phyloP scores from a whole-genome alignment of 164 flowering plant species.

The Liquidambar formosana region DNA sequence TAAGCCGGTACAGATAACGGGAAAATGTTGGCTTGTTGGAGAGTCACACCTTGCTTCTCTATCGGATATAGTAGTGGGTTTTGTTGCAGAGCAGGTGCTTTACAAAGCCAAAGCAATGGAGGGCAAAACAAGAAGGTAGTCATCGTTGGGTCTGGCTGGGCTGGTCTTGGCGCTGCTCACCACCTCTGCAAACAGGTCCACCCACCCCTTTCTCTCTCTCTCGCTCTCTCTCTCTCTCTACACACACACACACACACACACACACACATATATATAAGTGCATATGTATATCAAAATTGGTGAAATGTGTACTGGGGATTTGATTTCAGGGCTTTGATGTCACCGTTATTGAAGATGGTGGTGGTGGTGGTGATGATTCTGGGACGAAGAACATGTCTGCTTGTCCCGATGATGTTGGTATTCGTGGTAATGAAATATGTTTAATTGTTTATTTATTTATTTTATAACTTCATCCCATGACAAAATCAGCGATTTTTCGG shows the following conservation, averaged over 20 bases:
- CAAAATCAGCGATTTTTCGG: not conserved
- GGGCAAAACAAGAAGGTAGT: constrained; percentile 45
- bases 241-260: no score
- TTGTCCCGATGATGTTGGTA: constrained; percentile 42
- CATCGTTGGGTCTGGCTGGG: constrained; percentile 67
- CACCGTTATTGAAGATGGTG: constrained; percentile 39
- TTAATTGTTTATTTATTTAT: not conserved
- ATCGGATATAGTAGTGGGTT: constrained; percentile 16
- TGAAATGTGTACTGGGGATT: not conserved
- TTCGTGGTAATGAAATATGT: constrained; percentile 36
- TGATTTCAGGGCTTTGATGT: constrained; percentile 57
- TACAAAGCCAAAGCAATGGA: constrained; percentile 20
- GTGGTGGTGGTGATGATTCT: constrained; percentile 23
- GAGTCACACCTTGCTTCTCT: constrained; percentile 18
- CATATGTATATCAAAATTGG: no score
- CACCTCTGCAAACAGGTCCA: constrained; percentile 77
- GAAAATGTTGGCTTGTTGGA: constrained; percentile 27
- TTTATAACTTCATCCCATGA: no score
- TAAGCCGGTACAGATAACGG: not conserved
- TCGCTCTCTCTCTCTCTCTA: not conserved
- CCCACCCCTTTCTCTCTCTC: not conserved
- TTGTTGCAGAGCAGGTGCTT: constrained; percentile 33
- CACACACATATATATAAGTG: no score
- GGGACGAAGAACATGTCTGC: constrained; percentile 12
- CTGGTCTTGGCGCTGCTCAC: constrained; percentile 67